Base-by-base conservation (phyloP, 2,329 filamentous ascomycete genomes). In the Paraphaeosphaeria minitans region DNA sequence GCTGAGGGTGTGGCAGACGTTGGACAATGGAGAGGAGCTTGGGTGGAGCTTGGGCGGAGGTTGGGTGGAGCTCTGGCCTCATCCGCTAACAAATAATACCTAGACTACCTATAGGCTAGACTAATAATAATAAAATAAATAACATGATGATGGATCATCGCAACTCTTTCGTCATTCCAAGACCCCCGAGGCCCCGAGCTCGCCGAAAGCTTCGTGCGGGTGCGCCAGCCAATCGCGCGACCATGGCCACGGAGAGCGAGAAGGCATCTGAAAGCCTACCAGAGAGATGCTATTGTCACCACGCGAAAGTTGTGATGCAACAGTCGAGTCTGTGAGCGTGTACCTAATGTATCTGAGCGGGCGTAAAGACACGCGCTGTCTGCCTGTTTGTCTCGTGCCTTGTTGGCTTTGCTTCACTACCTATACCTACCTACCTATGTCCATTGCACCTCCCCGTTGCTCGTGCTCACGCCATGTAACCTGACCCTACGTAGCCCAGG, bases 101-200 rank as follows among this genome's bases (percentile, higher is more conserved):
- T n/a, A n/a, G n/a, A n/a, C n/a, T n/a, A n/a, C n/a, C n/a, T n/a
- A n/a, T n/a, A n/a, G n/a, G n/a, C n/a, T n/a, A n/a, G n/a, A n/a
- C n/a, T n/a, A n/a, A n/a, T n/a, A n/a, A n/a, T n/a, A n/a, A n/a
- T n/a, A n/a, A n/a, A n/a, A n/a, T n/a, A n/a, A n/a, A n/a, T n/a
- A n/a, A n/a, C n/a, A n/a, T n/a, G n/a, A n/a, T n/a, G n/a, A n/a
- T n/a, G n/a, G n/a, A 27, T 61, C 59, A 67, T 63, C 52, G 51
- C 27, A 22, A 51, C 55, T 56, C 62, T 72, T 70, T 69, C 70
- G 69, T 73, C 69, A 72, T 73, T 54, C 35, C 53, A 35, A 53
- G 52, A 31, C 29, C 29, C 6, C 24, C 24, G 24, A 27, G 24
- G 24, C 24, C 41, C 65, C 64, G 59, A 64, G 58, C 59, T 57